Base-by-base conservation (phyloP, 345 rosid genomes). In the Turnera subulata region DNA sequence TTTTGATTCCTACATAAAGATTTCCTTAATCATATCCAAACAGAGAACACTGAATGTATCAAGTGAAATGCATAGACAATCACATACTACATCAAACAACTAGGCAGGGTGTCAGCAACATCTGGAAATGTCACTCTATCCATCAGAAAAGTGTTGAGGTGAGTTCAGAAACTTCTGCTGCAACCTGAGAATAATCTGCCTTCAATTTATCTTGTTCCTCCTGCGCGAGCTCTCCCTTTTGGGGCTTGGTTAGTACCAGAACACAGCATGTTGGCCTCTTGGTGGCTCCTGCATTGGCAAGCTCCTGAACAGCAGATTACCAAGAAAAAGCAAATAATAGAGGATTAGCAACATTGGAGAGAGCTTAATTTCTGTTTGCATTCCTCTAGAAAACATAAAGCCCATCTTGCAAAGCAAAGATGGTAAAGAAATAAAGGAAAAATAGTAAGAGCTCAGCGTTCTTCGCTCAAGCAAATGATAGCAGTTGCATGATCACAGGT, bases 181-280 rank as follows among this genome's bases (percentile, higher is more conserved):
- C 65, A 20, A 93, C 88, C 74, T 75, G 89, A 14, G 74, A 73
- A 40, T 72, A 82, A 24, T 89, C 97, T 1, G 78, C 59, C 79
- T 79, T 76, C 13, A 89, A 66, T 70, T 85, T 86, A 24, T 83
- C 70, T 59, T 84, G 79, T 47, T 86, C 96, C 38, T 86, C 97
- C 7, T 22, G 74, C 26, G 59, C 58, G 38, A 86, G n/a, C 57
- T 89, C 97, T 7, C 94, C 99, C 77, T 93, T 93, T 0, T 70
- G 59, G 0, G 98, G 96, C 72, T 89, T 86, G 23, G 86, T 79
- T 73, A 77, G 65, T 24, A 92, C 95, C 70, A 89, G 83, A 20
- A 92, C 89, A 50, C 99, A 93, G 59, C 99, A 93, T 13, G 97
- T 93, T 2, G 99, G 99, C 62, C 99, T 72, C 77, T 89, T 93